Base-by-base conservation (phyloP, 176 grass and related monocot species). In the Tillandsia fasciculata region DNA sequence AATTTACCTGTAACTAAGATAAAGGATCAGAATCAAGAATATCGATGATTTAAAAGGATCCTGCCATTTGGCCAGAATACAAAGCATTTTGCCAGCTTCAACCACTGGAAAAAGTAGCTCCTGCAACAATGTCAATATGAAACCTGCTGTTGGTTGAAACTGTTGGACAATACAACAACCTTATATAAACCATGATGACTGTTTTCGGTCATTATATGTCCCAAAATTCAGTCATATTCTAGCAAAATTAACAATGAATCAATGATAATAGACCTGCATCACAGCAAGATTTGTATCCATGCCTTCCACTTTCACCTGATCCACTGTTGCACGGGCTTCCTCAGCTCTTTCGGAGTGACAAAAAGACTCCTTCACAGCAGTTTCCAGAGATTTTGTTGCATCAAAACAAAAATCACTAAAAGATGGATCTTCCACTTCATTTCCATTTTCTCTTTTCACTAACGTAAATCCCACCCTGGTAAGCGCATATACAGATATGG, bases 81-180 rank as follows among this genome's bases (percentile, higher is more conserved):
- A 26, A 53, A 93, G 76, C 33, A 53, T 18, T 81, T 90, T 92
- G 48, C 87, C 89, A 70, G 93, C 75, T 83, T 92, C 77, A 59
- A 90, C 79, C 70, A 93, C 82, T 66, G 94, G 94, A 84, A 93
- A 88, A 57, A 93, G 67, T 53, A 99, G 70, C 82, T 93, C 89
- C 94, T 99, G 87, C 73, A 77, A 71, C 13, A 24, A 65, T 51
- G 11, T 26, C 3, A 58, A 42, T 7, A 42, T 42, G 33, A 42
- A 42, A 8, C 33, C 29, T 33, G 29, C 29, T 33, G 29, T 33
- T 42, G 33, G 33, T 42, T 42, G 33, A 7, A 42, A 42, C 33
- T 42, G 4, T 42, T 42, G 33, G 33, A 42, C 7, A 42, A 42
- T 42, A 42, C 33, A 42, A 42, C 7, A 42, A 42, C 33, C 5